Evolutionary conservation across 352 stramenopile species (phyloP).

Genomic region (Globisporangium yorkense): DNA sequence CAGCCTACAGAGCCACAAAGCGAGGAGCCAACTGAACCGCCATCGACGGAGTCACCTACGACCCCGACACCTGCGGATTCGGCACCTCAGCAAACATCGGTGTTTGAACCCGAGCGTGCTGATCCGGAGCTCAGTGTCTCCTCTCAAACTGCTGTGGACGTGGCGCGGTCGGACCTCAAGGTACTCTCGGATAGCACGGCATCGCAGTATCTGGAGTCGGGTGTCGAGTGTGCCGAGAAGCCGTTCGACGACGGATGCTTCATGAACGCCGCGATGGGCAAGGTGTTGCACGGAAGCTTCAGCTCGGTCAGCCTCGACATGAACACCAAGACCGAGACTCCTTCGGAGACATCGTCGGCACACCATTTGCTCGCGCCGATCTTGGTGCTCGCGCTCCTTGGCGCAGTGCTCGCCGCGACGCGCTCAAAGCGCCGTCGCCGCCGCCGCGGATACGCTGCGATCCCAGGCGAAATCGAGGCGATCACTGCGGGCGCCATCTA

Average conservation of each 20-base stretch:
- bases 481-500: background rate
- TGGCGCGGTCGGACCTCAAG: constrained; percentile 1
- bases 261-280: constrained; percentile 7
- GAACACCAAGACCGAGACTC: background rate
- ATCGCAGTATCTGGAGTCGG: constrained; percentile 5
- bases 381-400: background rate
- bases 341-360: background rate
- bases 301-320: constrained; percentile 2
- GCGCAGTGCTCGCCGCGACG: background rate
- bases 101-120: background rate
- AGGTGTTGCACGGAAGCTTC: constrained; percentile 3
- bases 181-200: background rate
- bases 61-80: background rate
- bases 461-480: constrained; percentile 5
- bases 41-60: background rate
- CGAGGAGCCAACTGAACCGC: background rate
- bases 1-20: background rate
- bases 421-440: constrained; percentile 2
- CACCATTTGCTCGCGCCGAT: background rate
- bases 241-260: constrained; percentile 5
- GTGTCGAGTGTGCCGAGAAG: constrained; percentile 3
- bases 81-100: background rate
- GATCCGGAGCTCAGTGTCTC: background rate
- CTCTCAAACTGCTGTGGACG: background rate
- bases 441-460: constrained; percentile 6